Base-by-base conservation (phyloP, 2,329 filamentous ascomycete genomes). In the Clonostachys rhizophaga region DNA sequence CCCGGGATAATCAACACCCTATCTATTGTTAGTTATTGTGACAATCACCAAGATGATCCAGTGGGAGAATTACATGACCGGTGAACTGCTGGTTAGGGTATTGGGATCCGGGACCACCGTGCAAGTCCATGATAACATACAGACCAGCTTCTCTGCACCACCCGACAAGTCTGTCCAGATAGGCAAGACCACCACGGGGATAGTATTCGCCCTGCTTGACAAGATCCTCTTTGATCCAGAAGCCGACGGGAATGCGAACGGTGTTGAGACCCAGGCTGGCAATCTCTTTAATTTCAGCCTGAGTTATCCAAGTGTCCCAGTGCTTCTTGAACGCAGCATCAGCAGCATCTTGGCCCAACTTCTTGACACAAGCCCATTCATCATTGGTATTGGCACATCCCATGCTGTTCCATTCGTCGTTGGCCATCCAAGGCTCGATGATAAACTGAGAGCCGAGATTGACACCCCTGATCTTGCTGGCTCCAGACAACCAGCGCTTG, bases 71-170 rank as follows among this genome's bases (percentile, higher is more conserved):
- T 33, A 46, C 35, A 17, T 46, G 44, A 58, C 74, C 75, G 4
- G 75, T 78, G 52, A 74, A 74, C 14, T 67, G 62, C 37, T 46
- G 44, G 36, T 44, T 44, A 10, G 42, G 20, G 18, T 20, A 44
- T 54, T 79, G 75, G 1, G 74, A 73, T 30, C 70, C 72, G 0
- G 76, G 75, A 0, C 68, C 72, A n/a, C 74, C 76, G 50, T 79
- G 76, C 18, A 78, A 61, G 49, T 76, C 75, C 14, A 80, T 63
- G 43, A 80, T 76, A 40, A 81, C 71, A 51, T 79, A 80, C 30
- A 80, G 60, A 4, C 70, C 70, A 10, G 67, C 62, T 45, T 75
- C 66, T 41, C 67, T 70, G 0, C 75, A 75, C 68, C 72, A 75
- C 3, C 66, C 67, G 40, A 69, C 72, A 5, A 79, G 57, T 13